Conservation (phyloP, 306 rosid genomes). For the Sesbania bispinosa region DNA sequence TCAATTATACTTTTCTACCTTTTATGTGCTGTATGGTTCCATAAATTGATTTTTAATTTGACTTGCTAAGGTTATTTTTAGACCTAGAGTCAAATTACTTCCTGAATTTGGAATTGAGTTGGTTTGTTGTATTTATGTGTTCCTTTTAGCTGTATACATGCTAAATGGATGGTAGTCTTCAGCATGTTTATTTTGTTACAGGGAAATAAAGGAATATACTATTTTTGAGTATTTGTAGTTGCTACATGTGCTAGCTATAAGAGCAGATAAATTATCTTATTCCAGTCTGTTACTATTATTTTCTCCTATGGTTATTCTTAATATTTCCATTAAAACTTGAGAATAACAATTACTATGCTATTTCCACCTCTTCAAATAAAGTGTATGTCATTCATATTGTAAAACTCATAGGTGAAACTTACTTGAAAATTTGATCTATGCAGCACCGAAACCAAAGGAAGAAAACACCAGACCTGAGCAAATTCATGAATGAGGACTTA, state of each 20-base stretch:
- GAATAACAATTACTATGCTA: too few species aligned
- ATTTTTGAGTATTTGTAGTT: not conserved
- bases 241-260: not conserved
- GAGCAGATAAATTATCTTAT: not conserved
- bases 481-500: slow-evolving; percentile 50
- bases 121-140: not conserved
- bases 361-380: too few species aligned
- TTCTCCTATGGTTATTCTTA: too few species aligned
- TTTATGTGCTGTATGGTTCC: not conserved
- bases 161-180: not conserved
- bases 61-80: not conserved
- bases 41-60: not conserved
- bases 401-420: not conserved
- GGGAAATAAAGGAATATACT: not conserved
- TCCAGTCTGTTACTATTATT: too few species aligned
- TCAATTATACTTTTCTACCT: not conserved
- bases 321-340: too few species aligned
- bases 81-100: not conserved
- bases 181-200: too few species aligned
- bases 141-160: not conserved
- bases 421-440: not conserved
- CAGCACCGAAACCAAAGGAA: slow-evolving; percentile 50
- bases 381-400: too few species aligned
- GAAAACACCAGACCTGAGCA: slow-evolving; percentile 37
- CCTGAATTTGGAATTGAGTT: not conserved